Conservation (phyloP, 768 basidiomycete genomes). For the Solioccasus polychromus region DNA sequence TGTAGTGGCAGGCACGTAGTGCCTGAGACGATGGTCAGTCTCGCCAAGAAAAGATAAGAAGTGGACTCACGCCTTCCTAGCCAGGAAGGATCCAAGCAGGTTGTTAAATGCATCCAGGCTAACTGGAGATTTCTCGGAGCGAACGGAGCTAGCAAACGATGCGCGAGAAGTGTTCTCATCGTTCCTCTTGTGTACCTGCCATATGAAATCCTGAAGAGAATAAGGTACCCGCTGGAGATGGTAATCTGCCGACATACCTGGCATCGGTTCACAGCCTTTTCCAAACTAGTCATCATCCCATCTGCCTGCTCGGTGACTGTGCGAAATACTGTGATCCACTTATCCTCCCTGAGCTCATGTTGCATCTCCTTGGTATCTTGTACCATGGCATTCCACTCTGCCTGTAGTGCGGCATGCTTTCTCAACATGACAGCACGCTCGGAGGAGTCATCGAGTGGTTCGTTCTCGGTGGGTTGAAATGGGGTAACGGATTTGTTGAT, state of each 20-base stretch:
- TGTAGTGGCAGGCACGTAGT: constrained; percentile 91
- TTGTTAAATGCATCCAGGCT: constrained; percentile 62
- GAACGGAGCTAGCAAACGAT: constrained; percentile 46
- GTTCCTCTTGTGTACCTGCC: constrained; percentile 67
- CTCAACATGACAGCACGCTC: constrained; percentile 48
- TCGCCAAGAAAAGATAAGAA: constrained; percentile 3
- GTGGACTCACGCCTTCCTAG: constrained; percentile 78
- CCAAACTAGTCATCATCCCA: constrained; percentile 95
- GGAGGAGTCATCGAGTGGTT: constrained; percentile 44
- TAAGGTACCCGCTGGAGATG: background rate
- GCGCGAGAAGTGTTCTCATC: constrained; percentile 42
- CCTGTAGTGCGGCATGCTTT: constrained; percentile 68
- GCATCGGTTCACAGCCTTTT: constrained; percentile 89
- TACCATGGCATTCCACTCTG: constrained; percentile 81
- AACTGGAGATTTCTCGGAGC: constrained; percentile 49
- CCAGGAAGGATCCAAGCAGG: constrained; percentile 74
- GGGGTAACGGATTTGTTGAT: constrained; percentile 67
- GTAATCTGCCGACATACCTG: constrained; percentile 54
- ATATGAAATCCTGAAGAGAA: constrained; percentile 70
- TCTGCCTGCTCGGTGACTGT: constrained; percentile 94
- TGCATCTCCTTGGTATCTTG: constrained; percentile 76
- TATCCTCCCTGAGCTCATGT: constrained; percentile 95
- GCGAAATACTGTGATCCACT: constrained; percentile 93
- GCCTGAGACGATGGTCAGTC: constrained; percentile 44
- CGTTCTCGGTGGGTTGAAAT: constrained; percentile 45